Evolutionary conservation across 768 basidiomycete genomes (phyloP).

Genomic region (Psilocybe subaeruginosa): DNA sequence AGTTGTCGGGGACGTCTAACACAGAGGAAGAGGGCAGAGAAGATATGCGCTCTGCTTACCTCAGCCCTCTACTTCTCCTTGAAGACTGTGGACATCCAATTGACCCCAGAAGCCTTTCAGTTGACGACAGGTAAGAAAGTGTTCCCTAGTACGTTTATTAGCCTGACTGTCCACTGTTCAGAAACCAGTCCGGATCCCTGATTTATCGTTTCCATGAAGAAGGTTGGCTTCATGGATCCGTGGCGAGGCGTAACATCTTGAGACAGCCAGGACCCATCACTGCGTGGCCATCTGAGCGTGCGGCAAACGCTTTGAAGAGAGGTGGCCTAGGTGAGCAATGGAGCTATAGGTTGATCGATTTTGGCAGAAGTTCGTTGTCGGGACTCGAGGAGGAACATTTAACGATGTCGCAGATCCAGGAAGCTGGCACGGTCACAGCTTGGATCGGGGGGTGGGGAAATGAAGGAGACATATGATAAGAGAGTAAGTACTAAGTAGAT

Average conservation of each 20-base stretch:
- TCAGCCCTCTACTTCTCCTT: conserved; percentile 42
- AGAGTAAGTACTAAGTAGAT: too few species aligned
- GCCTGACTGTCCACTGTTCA: conserved; percentile 10
- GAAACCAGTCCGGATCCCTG: conserved; percentile 41
- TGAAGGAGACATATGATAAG: not conserved
- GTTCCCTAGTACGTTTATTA: not conserved
- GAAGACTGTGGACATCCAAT: conserved; percentile 41
- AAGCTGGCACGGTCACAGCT: not conserved
- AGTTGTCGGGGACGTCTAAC: not conserved
- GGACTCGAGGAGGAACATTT: not conserved
- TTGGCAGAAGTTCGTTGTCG: conserved; percentile 28
- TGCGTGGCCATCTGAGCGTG: conserved; percentile 13
- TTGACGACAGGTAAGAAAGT: conserved; percentile 36
- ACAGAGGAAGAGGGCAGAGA: not conserved
- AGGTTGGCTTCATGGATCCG: conserved; percentile 38
- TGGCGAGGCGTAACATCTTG: conserved; percentile 37
- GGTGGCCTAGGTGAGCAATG: conserved; percentile 16
- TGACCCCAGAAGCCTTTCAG: conserved; percentile 19
- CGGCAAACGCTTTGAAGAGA: not conserved
- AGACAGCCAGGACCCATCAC: conserved; percentile 34
- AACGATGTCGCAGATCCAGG: not conserved
- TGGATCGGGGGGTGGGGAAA: conserved; percentile 8
- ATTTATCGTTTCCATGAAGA: conserved; percentile 36
- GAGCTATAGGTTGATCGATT: conserved; percentile 43
- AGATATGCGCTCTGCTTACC: conserved; percentile 14